Base-by-base conservation (phyloP, 768 basidiomycete genomes). In the Agaricus sinodeliciosus region DNA sequence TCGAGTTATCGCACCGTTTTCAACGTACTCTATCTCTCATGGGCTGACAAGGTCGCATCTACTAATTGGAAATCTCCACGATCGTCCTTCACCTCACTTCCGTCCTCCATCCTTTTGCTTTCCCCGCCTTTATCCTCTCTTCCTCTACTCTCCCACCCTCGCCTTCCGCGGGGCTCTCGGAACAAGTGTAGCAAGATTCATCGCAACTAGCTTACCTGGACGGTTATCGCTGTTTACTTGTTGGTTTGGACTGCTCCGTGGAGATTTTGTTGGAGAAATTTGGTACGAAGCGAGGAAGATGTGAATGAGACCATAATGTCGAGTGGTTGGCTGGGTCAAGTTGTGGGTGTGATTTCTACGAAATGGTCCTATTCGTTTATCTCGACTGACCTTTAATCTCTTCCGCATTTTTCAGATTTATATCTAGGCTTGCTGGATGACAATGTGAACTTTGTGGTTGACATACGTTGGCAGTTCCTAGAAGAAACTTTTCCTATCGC, bases 171-270 rank as follows among this genome's bases (percentile, higher is more conserved):
- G 94, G 47, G 89, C 90, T 0, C 81, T 84, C 0, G 79, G 89
- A 52, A 95, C 94, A 68, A 89, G 87, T 4, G 62, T 90, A 11
- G 91, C 91, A 1, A 93, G 92, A 0, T 94, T 91, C 69, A 59
- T 81, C 8, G 92, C 90, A 0, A 90, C 90, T 1, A 70, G 79
- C 2, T 88, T 43, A 93, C 89, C 0, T 90, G 91, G 39, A 74
- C 83, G 0, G 63, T 68, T 18, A 82, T 89, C 52, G 79, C 84
- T 0, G 63, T 3, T 80, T 7, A 77, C 77, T 1, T 93, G 92
- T 69, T 93, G 88, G 90, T 70, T 0, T 73, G 69, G 60, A 45
- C 83, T n/a, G 81, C 72, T 0, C 81, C 83, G 1, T 8, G 73
- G 43, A 75, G 78, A 47, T 56, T 62, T 25, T 60, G 63, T 31